Base-by-base conservation (phyloP, 1,139 yeast genomes). In the Sugiyamaella pinicola region DNA sequence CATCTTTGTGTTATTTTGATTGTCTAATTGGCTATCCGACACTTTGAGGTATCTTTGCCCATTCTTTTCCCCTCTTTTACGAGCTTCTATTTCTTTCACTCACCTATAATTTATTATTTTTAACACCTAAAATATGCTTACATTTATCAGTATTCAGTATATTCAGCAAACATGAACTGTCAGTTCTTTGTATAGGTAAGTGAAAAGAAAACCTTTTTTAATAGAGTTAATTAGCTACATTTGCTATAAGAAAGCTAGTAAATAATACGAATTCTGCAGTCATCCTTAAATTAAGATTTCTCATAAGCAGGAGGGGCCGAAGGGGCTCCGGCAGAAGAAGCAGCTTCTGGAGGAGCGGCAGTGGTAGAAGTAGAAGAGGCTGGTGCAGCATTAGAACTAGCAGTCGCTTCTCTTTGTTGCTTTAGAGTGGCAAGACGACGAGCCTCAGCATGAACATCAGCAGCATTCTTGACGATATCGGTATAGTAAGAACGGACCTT, bases 391-490 rank as follows among this genome's bases (percentile, higher is more conserved):
- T n/a, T n/a, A 4, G 31, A 26, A n/a, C 7, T 10, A 52, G 26
- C 38, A 10, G 18, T 18, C 3, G 19, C 22, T 33, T 47, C 55
- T 47, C 57, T 46, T 19, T 52, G 68, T 63, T 77, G 75, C 68
- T 83, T 80, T 65, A 84, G 66, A 48, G 80, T 83, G 21, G 85
- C 85, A 65, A 86, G 75, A 63, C 93, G 76, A 61, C 77, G 74
- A 31, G 95, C 95, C 69, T 86, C 93, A 53, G 74, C 76, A 69
- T 87, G 91, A 48, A 86, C 87, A 53, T 81, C 83, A 48, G 72
- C 71, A 2, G 79, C 86, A 60, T 84, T 87, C 55, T 74, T 74
- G 12, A 79, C 80, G 42, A 82, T 75, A 37, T 68, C 76, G 39
- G 76, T 68, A 70, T 83, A 81, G 69, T 79, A 82, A 12, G 69